These are phyloP conservation scores for Fusarium guadeloupense DNA, from an alignment of 2,329 filamentous ascomycete species.

Conservation along the genomic window DNA sequence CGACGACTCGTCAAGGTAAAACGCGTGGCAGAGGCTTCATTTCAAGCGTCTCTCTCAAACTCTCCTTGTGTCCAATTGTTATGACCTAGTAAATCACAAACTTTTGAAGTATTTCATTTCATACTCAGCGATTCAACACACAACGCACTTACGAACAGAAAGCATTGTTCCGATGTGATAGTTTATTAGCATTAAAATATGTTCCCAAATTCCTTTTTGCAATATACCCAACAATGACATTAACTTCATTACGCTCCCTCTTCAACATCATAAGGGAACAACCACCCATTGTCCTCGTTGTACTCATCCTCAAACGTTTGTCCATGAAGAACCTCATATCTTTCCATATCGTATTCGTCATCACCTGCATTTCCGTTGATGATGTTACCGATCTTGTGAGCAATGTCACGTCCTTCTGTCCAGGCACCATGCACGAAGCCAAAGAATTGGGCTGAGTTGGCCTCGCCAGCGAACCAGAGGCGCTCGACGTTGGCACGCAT, in stretches of 20 bases:
- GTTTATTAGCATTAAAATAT: no score
- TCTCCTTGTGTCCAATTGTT: no score
- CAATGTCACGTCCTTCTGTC: constrained; percentile 64
- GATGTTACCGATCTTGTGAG: constrained; percentile 51
- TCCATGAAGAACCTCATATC: constrained; percentile 23
- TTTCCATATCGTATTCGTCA: constrained; percentile 19
- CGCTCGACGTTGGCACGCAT: constrained; percentile 69
- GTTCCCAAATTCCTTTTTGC: not conserved
- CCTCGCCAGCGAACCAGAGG: constrained; percentile 73
- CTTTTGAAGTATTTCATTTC: no score
- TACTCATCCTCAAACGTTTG: constrained; percentile 30
- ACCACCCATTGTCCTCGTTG: constrained; percentile 30
- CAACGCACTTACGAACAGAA: no score
- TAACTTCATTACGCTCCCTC: not conserved
- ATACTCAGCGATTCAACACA: no score
- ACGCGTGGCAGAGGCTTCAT: no score
- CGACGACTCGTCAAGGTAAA: no score
- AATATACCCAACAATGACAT: not conserved
- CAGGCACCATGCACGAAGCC: constrained; percentile 72
- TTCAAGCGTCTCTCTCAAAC: no score
- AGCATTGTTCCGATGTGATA: not conserved
- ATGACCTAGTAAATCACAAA: no score
- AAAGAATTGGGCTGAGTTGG: constrained; percentile 69
- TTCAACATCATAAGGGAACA: constrained; percentile 8
- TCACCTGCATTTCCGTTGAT: constrained; percentile 17